Conservation (phyloP, 192 early-diverging fungal species). For the Cladochytrium replicatum region DNA sequence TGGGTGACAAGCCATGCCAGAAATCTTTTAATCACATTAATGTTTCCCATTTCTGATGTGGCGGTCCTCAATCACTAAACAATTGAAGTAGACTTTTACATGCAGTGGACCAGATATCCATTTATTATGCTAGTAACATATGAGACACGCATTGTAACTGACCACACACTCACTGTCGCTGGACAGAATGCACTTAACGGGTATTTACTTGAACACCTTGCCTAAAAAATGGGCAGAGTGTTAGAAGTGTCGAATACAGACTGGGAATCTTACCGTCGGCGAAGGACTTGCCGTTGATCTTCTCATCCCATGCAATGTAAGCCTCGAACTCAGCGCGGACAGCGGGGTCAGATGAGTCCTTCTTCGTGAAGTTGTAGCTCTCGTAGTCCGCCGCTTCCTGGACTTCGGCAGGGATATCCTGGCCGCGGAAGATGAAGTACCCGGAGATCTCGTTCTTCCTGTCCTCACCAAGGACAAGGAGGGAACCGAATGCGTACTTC, state of each 20-base stretch:
- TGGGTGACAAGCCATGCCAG: neutral
- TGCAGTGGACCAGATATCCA: too few relatives aligned
- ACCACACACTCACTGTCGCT: too few relatives aligned
- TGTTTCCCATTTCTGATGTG: too few relatives aligned
- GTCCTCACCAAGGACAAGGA: slow-evolving; percentile 74
- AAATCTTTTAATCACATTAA: neutral
- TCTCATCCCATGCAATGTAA: slow-evolving; percentile 83
- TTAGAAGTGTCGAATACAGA: too few relatives aligned
- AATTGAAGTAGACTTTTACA: too few relatives aligned
- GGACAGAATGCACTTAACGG: too few relatives aligned
- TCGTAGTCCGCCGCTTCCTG: slow-evolving; percentile 80
- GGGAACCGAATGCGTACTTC: slow-evolving; percentile 90
- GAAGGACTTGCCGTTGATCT: slow-evolving; percentile 58
- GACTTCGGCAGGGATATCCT: slow-evolving; percentile 68
- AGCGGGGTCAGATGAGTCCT: slow-evolving; percentile 52
- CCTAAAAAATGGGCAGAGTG: too few relatives aligned
- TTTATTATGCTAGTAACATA: too few relatives aligned
- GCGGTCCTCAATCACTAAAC: too few relatives aligned
- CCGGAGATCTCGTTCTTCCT: slow-evolving; percentile 84
- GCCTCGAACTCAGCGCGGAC: slow-evolving; percentile 49
- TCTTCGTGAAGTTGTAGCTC: slow-evolving; percentile 71
- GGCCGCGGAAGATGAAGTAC: slow-evolving; percentile 89
- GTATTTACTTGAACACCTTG: slow-evolving; percentile 32
- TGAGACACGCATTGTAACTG: too few relatives aligned
- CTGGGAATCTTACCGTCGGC: slow-evolving; percentile 84